Conservation (phyloP, 352 stramenopile species). For the Pythium oligandrum region DNA sequence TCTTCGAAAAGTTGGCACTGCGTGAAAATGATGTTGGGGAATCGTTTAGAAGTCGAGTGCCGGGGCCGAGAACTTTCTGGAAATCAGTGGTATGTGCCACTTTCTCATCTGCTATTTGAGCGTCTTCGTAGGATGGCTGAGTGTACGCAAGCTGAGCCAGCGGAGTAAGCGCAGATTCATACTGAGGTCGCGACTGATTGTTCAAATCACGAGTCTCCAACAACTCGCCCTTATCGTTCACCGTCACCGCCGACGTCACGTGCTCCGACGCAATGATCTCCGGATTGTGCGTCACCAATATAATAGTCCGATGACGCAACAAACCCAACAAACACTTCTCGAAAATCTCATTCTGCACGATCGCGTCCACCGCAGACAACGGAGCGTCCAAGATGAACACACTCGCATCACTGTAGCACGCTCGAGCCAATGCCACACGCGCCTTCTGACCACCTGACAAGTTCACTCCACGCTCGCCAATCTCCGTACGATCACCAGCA, state of each 20-base stretch:
- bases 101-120: no score
- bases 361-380: constrained; percentile 17
- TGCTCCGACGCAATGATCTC: constrained; percentile 10
- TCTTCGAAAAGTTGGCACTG: no score
- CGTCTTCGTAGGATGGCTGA: no score
- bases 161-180: no score
- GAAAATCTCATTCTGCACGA: constrained; percentile 46
- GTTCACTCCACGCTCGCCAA: constrained; percentile 34
- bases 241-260: constrained; percentile 1
- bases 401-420: constrained; percentile 37
- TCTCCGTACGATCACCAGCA: constrained; percentile 42
- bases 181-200: no score
- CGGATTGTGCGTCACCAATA: constrained; percentile 16
- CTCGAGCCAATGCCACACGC: constrained; percentile 37
- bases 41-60: no score
- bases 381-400: constrained; percentile 16
- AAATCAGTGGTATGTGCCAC: no score
- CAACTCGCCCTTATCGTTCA: constrained; percentile 2
- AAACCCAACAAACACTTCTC: constrained; percentile 27
- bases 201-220: constrained; percentile 2
- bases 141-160: no score
- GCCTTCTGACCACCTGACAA: constrained; percentile 36
- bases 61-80: no score
- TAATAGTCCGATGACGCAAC: constrained; percentile 9
- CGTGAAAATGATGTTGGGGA: no score